These are phyloP conservation scores for Pythium plurisporium DNA, from an alignment of 352 stramenopile genomes.

Conservation along the genomic window DNA sequence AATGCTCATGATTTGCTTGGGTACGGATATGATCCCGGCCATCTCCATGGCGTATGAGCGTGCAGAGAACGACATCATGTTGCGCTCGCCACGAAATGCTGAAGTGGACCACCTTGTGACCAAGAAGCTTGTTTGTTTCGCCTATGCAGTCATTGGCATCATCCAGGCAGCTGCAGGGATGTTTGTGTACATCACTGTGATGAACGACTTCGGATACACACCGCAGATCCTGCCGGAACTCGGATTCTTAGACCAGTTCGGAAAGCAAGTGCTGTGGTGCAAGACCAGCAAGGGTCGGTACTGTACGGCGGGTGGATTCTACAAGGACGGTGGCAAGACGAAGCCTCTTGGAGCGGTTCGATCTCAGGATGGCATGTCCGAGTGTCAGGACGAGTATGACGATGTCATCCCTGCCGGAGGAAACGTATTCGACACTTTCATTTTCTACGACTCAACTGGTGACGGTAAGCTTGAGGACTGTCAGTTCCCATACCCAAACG, in stretches of 20 bases:
- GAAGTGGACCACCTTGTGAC: slow-evolving; percentile 86
- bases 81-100: slow-evolving; percentile 68
- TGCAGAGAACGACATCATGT: slow-evolving; percentile 87
- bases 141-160: slow-evolving; percentile 86
- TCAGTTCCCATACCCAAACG: slow-evolving; percentile 79
- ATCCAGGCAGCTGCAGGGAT: slow-evolving; percentile 85
- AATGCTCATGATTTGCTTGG: slow-evolving; percentile 90
- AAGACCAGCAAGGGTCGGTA: slow-evolving; percentile 56
- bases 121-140: slow-evolving; percentile 85
- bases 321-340: slow-evolving; percentile 33
- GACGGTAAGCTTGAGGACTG: slow-evolving; percentile 76
- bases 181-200: slow-evolving; percentile 84
- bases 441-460: slow-evolving; percentile 69
- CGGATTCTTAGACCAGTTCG: slow-evolving; percentile 76
- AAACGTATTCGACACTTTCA: slow-evolving; percentile 65
- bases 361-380: slow-evolving; percentile 22
- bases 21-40: slow-evolving; percentile 90
- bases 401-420: slow-evolving; percentile 42
- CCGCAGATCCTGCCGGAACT: slow-evolving; percentile 78
- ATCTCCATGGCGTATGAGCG: slow-evolving; percentile 92
- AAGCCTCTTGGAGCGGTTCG: slow-evolving; percentile 41
- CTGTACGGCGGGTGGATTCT: slow-evolving; percentile 64
- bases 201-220: slow-evolving; percentile 88
- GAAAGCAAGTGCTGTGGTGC: slow-evolving; percentile 85
- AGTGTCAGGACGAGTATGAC: slow-evolving; percentile 49